Evolutionary conservation across 2,329 filamentous ascomycete species (phyloP), one percentile per base, ranked within the genome.

Genomic region (Cladosporium colombiae): DNA sequence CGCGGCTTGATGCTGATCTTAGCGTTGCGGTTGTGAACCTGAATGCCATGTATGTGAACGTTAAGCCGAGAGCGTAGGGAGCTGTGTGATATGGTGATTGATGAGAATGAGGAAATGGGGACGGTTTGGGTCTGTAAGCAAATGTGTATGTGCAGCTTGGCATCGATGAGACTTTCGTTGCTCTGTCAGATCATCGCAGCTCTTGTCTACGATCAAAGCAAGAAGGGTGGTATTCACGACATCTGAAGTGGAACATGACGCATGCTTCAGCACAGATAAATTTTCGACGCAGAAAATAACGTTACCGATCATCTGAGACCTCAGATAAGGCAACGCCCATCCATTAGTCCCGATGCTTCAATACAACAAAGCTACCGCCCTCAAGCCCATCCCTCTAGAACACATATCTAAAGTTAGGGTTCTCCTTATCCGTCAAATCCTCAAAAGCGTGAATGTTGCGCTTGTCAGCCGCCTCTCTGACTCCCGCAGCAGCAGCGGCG

Each of bases 351-450:
- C 40, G 18, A 44, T 44, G 6, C 18, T 44, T n/a, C 37, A 44
- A 44, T n/a, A 2, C 7, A 44, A 8, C 37, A 8, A 27, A 16
- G 2, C 7, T 8, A 23, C 31, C 55, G 3, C 21, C 27, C 16
- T n/a, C 1, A 25, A 18, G 40, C 11, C 10, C 59, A 16, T 52
- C 29, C n/a, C n/a, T 55, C 40, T 53, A 67, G 35, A 52, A n/a
- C 74, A 80, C 37, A 77, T 84, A 37, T 78, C 80, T 27, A 25
- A 63, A 63, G 52, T 71, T 72, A 3, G 65, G 31, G 46, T 75
- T 75, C 71, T 75, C 70, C 66, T 69, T 70, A 62, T 76, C 74
- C 35, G 73, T 75, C 66, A 74, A 49, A 67, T 76, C 74, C 67
- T 75, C 73, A 61, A 74, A 74, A 3, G 73, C 74, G 69, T 73